Percentiles rank a stretch among this genome's conserved stretches.
Evolutionary conservation across 2,329 filamentous ascomycete genomes (phyloP).

Genomic region (Cladosporium sp.): DNA sequence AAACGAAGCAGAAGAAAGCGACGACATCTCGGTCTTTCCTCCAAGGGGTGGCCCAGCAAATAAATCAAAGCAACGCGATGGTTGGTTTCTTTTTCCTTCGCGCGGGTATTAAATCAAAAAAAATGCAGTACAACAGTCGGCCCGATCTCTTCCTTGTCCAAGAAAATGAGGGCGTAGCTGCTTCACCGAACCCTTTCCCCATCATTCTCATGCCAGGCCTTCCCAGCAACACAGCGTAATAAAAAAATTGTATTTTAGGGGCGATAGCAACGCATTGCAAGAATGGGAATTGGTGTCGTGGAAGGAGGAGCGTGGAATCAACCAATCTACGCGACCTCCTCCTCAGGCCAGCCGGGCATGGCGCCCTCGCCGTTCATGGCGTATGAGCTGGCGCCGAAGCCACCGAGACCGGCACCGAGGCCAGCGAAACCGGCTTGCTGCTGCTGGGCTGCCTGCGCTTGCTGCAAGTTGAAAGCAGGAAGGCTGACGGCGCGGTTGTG

Average conservation of each 20-base stretch:
- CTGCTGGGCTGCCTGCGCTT: slow-evolving; percentile 38
- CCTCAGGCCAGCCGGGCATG: slow-evolving; percentile 65
- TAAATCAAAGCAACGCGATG: neutral
- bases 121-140: neutral
- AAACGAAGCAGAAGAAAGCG: neutral
- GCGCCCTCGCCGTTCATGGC: slow-evolving; percentile 54
- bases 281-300: neutral
- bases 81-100: neutral
- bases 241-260: neutral
- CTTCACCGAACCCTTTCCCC: neutral
- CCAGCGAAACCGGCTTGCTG: slow-evolving; percentile 59
- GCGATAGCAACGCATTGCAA: slow-evolving; percentile 5
- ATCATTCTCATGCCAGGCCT: slow-evolving; percentile 4
- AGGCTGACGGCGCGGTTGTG: slow-evolving; percentile 86
- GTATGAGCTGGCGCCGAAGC: slow-evolving; percentile 53
- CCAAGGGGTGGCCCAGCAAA: neutral
- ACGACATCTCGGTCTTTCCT: neutral
- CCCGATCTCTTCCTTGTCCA: neutral
- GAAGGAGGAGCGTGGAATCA: neutral
- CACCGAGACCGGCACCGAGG: slow-evolving; percentile 60
- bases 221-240: slow-evolving; percentile 5
- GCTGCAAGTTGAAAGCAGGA: slow-evolving; percentile 65
- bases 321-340: slow-evolving; percentile 52
- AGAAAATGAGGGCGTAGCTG: neutral
- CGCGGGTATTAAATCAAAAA: slow-evolving; percentile 10